Base-by-base conservation (phyloP, 257 asterid species). In the Craterostigma plantagineum region DNA sequence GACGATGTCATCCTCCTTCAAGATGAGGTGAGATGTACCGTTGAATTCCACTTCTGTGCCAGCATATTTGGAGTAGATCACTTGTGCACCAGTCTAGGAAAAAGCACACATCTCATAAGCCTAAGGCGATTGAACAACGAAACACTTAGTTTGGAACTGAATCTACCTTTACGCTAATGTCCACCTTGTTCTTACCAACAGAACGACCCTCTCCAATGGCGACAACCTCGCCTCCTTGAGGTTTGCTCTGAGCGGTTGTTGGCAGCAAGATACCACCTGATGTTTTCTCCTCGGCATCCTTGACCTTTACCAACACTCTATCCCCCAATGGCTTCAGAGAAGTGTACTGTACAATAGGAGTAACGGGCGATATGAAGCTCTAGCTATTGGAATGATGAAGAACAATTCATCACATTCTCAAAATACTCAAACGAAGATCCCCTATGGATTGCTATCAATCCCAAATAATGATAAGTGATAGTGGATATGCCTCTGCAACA, bases 41-140 rank as follows among this genome's bases (percentile, higher is more conserved):
- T 90, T 52, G 54, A 90, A 90, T 53, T 90, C 95, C 12, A 90
- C 93, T 67, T 90, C 99, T 0, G 95, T 90, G 30, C 99, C 99
- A 0, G 95, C 94, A 33, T 83, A 90, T 65, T 79, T 90, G 0
- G 99, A 83, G 70, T 83, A 79, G 43, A 90, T 77, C 46, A 83
- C 75, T 54, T 83, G 75, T 46, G 76, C 41, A 47, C 99, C 99
- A 36, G 73, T 70, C 99, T 90, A 59, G 0, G 9, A 35, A 58
- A 15, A 57, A 8, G 10, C 15, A 11, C 3, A 45, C 38, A 52
- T 23, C 16, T 0, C 7, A 45, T 57, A 34, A 70, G 54, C 17
- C 36, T 11, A 27, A 9, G 3, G 30, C 41, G 33, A 14, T 9
- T 12, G 1, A 4, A 6, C 14, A 1, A 16, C 3, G n/a, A 11